Evolutionary conservation across 352 stramenopile genomes (phyloP).

Genomic region (Thalassiosira ordinaria): DNA sequence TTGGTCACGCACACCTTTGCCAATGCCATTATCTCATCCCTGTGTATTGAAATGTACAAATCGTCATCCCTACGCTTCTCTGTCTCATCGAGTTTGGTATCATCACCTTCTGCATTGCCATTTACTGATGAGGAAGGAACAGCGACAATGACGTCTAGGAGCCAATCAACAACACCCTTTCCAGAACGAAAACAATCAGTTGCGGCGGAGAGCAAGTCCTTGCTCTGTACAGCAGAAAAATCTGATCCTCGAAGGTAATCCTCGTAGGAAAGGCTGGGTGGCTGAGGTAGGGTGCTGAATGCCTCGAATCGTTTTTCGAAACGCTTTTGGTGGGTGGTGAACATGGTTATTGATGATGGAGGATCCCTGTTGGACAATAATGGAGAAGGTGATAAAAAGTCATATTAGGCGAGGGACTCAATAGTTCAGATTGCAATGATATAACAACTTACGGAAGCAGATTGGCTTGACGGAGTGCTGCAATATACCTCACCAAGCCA

Average conservation of each 20-base stretch:
- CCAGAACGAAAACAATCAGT: slow-evolving; percentile 64
- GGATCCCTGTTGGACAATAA: slow-evolving; percentile 19
- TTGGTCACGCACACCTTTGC: slow-evolving; percentile 76
- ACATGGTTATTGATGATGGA: slow-evolving; percentile 40
- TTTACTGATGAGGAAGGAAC: too few relatives aligned
- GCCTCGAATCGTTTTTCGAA: slow-evolving; percentile 77
- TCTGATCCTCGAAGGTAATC: slow-evolving; percentile 71
- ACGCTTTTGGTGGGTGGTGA: slow-evolving; percentile 64
- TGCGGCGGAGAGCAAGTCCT: slow-evolving; percentile 64
- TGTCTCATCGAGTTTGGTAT: neutral
- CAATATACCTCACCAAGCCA: slow-evolving; percentile 68
- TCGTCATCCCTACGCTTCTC: slow-evolving; percentile 25
- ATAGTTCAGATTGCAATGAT: slow-evolving; percentile 18
- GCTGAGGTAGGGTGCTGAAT: slow-evolving; percentile 65
- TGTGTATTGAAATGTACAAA: slow-evolving; percentile 47
- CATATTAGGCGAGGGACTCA: neutral
- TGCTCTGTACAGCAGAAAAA: slow-evolving; percentile 55
- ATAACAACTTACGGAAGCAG: slow-evolving; percentile 41
- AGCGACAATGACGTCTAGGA: slow-evolving; percentile 39
- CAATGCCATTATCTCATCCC: slow-evolving; percentile 57
- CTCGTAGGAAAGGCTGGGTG: slow-evolving; percentile 64
- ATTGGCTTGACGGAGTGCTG: slow-evolving; percentile 60
- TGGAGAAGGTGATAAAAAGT: neutral
- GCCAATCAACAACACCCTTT: slow-evolving; percentile 61
- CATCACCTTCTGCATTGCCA: neutral